phyloP scores from a whole-genome alignment of 2,329 filamentous ascomycete genomes.

The Nigrograna mackinnonii region DNA sequence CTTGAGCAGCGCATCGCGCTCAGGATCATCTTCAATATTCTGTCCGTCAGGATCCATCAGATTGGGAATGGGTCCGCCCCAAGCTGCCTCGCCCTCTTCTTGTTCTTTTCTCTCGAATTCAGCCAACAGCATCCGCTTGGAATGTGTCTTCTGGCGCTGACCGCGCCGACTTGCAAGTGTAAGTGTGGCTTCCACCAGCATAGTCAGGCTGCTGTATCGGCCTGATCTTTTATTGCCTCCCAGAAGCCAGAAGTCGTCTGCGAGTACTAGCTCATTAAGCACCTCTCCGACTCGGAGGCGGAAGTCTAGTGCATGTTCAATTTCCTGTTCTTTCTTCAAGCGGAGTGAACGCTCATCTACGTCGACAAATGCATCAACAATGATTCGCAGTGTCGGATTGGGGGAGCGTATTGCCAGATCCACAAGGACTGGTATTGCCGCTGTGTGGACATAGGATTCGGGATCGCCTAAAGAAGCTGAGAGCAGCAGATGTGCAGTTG shows the following conservation, averaged over 20 bases:
- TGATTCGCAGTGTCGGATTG: constrained; percentile 62
- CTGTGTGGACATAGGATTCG: constrained; percentile 73
- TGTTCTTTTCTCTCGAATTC: constrained; percentile 53
- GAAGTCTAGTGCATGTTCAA: constrained; percentile 57
- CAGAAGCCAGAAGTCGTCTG: constrained; percentile 20
- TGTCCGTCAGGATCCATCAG: constrained; percentile 33
- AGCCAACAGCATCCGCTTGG: constrained; percentile 58
- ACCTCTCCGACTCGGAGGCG: constrained; percentile 70
- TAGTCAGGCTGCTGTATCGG: constrained; percentile 15
- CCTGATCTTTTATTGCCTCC: not conserved
- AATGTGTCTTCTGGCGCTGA: constrained; percentile 62
- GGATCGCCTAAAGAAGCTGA: constrained; percentile 66
- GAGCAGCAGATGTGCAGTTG: constrained; percentile 66
- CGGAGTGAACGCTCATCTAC: constrained; percentile 50
- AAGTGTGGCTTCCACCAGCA: constrained; percentile 62
- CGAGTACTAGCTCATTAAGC: constrained; percentile 24
- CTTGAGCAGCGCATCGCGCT: constrained; percentile 54
- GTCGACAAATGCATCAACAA: constrained; percentile 71
- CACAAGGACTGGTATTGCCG: constrained; percentile 68
- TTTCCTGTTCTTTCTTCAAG: constrained; percentile 25
- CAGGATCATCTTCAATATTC: constrained; percentile 35
- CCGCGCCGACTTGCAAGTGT: constrained; percentile 67
- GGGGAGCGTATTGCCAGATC: constrained; percentile 66
- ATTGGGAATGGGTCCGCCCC: constrained; percentile 55
- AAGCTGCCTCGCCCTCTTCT: constrained; percentile 55